phyloP scores from a whole-genome alignment of 139 green algal genomes.

The Chlorella vulgaris region DNA sequence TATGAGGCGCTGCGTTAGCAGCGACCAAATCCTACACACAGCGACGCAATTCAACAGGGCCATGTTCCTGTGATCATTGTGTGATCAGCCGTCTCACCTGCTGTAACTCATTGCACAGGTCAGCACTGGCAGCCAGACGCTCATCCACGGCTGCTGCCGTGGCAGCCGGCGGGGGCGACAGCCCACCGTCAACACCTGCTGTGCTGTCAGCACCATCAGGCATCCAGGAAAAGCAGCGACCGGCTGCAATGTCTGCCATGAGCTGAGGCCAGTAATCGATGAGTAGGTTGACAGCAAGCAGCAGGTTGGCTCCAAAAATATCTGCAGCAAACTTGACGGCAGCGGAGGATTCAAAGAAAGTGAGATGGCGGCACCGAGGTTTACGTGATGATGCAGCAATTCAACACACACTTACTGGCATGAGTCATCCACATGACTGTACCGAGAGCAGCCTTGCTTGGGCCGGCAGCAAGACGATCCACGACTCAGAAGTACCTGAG shows the following conservation, averaged over 20 bases:
- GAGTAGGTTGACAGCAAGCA: not conserved
- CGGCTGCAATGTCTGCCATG: not conserved
- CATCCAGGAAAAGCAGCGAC: conserved; percentile 10
- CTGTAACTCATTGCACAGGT: not conserved
- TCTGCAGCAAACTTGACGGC: too few relatives aligned
- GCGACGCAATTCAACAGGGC: too few relatives aligned
- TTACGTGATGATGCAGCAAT: not conserved
- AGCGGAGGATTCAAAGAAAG: too few relatives aligned
- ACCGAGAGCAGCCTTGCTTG: too few relatives aligned
- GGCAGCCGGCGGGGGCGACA: not conserved
- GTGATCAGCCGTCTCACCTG: not conserved
- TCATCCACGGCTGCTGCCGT: not conserved
- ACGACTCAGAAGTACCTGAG: too few relatives aligned
- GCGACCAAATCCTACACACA: too few relatives aligned
- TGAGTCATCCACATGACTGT: too few relatives aligned
- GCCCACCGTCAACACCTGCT: not conserved
- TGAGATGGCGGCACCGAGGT: too few relatives aligned
- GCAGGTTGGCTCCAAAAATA: conserved; percentile 6
- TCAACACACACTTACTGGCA: too few relatives aligned
- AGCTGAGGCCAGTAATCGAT: not conserved
- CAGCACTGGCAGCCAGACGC: not conserved
- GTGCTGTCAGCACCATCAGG: not conserved
- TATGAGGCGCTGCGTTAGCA: too few relatives aligned
- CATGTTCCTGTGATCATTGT: too few relatives aligned
- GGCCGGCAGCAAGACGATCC: too few relatives aligned